These are phyloP conservation scores for Zalaria obscura DNA, from an alignment of 2,329 filamentous ascomycete species.

Conservation along the genomic window DNA sequence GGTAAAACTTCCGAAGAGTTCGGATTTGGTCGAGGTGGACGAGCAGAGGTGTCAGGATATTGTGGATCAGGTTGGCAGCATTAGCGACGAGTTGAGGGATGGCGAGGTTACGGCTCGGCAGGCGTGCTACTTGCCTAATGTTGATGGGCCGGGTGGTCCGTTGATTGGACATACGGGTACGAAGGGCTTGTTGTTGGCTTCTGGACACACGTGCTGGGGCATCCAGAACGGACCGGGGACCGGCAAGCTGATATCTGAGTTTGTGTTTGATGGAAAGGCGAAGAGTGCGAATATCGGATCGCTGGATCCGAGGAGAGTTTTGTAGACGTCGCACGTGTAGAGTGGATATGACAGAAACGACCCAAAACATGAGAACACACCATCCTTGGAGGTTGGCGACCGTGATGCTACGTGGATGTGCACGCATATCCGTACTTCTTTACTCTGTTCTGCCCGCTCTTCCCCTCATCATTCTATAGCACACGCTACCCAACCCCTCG, in stretches of 20 bases:
- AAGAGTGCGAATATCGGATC: slow-evolving; percentile 27
- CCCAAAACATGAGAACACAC: no score
- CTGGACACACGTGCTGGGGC: slow-evolving; percentile 95
- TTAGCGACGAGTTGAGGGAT: slow-evolving; percentile 34
- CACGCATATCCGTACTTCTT: no score
- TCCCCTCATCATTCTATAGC: no score
- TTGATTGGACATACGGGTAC: slow-evolving; percentile 63
- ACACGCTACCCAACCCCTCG: no score
- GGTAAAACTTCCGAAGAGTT: slow-evolving; percentile 60
- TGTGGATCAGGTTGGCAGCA: slow-evolving; percentile 56
- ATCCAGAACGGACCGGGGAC: slow-evolving; percentile 92
- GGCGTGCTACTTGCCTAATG: slow-evolving; percentile 85
- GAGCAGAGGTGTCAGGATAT: slow-evolving; percentile 70
- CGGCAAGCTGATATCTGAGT: slow-evolving; percentile 29
- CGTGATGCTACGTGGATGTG: no score
- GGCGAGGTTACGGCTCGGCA: slow-evolving; percentile 56
- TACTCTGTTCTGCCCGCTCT: no score
- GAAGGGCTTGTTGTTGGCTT: slow-evolving; percentile 64
- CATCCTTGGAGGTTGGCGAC: no score
- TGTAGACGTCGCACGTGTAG: slow-evolving; percentile 6
- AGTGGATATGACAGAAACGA: no score
- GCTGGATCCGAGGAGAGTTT: slow-evolving; percentile 24
- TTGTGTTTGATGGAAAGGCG: slow-evolving; percentile 29
- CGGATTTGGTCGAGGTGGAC: slow-evolving; percentile 65
- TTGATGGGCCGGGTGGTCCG: slow-evolving; percentile 49